These are phyloP conservation scores for Bassia scoparia DNA, from an alignment of 148 eudicot species.

Conservation along the genomic window DNA sequence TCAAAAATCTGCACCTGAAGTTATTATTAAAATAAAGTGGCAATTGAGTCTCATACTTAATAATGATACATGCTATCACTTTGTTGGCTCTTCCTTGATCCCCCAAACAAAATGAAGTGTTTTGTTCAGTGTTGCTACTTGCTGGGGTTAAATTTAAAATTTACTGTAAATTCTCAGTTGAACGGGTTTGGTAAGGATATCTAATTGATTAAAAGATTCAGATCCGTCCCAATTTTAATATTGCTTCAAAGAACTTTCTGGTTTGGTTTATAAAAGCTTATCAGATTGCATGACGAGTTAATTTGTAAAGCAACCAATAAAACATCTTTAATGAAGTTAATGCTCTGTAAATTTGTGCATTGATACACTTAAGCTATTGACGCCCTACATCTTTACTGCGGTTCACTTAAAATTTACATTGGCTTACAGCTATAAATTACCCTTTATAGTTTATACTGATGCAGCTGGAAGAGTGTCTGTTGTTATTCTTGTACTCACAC, in stretches of 20 bases:
- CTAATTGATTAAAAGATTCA: not conserved
- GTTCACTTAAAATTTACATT: not conserved
- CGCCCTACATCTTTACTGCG: not conserved
- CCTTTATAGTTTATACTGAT: too few species aligned
- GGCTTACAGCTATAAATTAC: too few species aligned
- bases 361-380: not conserved
- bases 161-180: not conserved
- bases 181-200: not conserved
- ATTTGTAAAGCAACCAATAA: not conserved
- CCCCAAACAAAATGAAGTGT: not conserved
- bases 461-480: not conserved
- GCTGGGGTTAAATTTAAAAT: not conserved
- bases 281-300: not conserved
- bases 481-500: not conserved
- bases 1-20: constrained; percentile 1
- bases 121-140: not conserved
- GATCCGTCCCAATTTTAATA: not conserved
- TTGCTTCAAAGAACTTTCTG: not conserved
- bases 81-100: not conserved
- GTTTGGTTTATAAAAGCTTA: not conserved
- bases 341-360: not conserved
- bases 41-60: not conserved
- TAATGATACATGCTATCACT: not conserved
- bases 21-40: not conserved
- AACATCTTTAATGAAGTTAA: too few species aligned